Evolutionary conservation across 2,329 filamentous ascomycete genomes (phyloP), one percentile per base, ranked within the genome.

Genomic region (Fusarium subglutinans): DNA sequence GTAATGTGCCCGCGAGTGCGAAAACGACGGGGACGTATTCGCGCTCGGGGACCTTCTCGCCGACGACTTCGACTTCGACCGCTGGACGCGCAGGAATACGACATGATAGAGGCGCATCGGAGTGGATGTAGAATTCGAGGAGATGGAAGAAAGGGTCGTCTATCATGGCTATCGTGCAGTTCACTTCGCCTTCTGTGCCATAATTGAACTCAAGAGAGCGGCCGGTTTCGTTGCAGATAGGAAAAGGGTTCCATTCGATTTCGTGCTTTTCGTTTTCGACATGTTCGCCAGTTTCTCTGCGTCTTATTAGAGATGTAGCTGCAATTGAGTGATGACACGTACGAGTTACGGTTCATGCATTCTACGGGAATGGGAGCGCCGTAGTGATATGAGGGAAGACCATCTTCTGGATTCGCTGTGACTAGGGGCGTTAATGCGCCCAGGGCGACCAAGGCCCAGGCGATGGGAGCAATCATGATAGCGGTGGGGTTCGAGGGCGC

Each of bases 41-140:
- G 63, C 86, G 86, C 65, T 82, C 83, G 41, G 84, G 82, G 4
- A 83, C 83, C 72, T 82, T 82, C 80, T 87, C 87, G 81, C 87
- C 88, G 13, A 90, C 81, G 40, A 87, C 83, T 78, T 90, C 86
- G 73, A 90, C 82, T 72, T 89, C 86, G 13, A 85, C 83, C 18
- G 87, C 81, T 0, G 96, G 96, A 13, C 92, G 91, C 1, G 94
- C 90, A 35, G 96, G 94, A 20, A 98, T 90, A 59, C 96, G 95
- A 83, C 96, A 99, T 62, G 94, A 91, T 56, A 98, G 88, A 15
- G 96, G 96, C 24, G 95, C 95, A 84, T 99, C 96, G 85, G 93
- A 95, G 87, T 98, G 96, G 82, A 98, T 92, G 88, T 98, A 98
- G 88, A 98, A 98, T 85, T 98, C 94, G 85, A 96, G 92, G 58